Conservation (phyloP, 176 grass and related monocot genomes). For the Hordeum marinum region DNA sequence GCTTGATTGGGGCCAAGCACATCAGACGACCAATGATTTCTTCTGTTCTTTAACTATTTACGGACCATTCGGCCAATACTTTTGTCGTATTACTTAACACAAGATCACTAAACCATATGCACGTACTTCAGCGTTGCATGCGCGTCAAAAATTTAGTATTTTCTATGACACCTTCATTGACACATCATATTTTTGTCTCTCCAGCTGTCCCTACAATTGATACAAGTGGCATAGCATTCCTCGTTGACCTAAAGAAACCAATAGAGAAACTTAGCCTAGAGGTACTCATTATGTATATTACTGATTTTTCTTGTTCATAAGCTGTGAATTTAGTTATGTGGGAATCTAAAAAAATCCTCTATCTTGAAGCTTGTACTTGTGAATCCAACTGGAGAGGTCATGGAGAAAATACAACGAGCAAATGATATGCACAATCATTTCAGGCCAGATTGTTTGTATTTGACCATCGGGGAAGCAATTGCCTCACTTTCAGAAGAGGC, state of each 20-base stretch:
- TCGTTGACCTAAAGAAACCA: constrained; percentile 74
- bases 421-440: constrained; percentile 58
- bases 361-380: constrained; percentile 61
- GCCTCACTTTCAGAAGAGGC: constrained; percentile 55
- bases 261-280: constrained; percentile 57
- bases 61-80: no score
- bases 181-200: background rate
- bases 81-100: background rate
- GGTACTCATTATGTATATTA: constrained; percentile 17
- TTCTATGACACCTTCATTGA: background rate
- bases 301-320: background rate
- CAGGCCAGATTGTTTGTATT: constrained; percentile 51
- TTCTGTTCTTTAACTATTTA: no score
- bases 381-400: constrained; percentile 26
- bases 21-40: no score
- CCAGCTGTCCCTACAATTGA: constrained; percentile 69
- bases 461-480: constrained; percentile 7
- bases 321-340: background rate
- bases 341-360: background rate
- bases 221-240: constrained; percentile 76
- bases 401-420: constrained; percentile 80
- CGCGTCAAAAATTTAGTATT: background rate
- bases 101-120: background rate
- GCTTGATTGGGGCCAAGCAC: no score
- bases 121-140: background rate